Evolutionary conservation across 1,284 basidiomycete genomes (phyloP).

Genomic region (Cryptococcus sp.): DNA sequence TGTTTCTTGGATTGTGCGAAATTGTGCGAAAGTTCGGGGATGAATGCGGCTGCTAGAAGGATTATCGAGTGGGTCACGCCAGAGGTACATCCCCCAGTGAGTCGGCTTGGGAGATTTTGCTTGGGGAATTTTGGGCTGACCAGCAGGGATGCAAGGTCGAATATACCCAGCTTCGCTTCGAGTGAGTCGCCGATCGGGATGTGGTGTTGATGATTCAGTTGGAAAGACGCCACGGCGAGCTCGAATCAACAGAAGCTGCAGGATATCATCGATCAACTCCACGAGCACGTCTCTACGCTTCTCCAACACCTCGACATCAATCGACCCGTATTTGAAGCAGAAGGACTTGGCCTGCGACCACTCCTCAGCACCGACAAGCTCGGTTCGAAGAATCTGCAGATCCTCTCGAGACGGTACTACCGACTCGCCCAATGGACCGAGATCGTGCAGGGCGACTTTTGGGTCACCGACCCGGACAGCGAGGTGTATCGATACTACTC

Average conservation of each 20-base stretch:
- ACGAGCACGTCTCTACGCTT: constrained; percentile 18
- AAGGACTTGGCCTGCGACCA: constrained; percentile 24
- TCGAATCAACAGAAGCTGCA: constrained; percentile 12
- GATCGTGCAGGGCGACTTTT: constrained; percentile 22
- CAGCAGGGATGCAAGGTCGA: constrained; percentile 37
- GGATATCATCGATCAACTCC: constrained; percentile 14
- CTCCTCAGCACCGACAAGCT: constrained; percentile 4
- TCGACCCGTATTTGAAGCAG: constrained; percentile 10
- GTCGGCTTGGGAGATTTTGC: no score
- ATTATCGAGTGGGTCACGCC: constrained; percentile 26
- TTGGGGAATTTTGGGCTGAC: no score
- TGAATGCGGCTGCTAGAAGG: constrained; percentile 27
- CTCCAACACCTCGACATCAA: constrained; percentile 17
- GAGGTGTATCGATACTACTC: constrained; percentile 32
- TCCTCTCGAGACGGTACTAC: constrained; percentile 26
- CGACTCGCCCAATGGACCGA: constrained; percentile 37
- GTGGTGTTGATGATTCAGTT: constrained; percentile 9
- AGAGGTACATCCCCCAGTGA: constrained; percentile 20
- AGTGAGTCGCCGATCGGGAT: constrained; percentile 17
- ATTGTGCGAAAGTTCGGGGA: constrained; percentile 30
- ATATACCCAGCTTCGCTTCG: constrained; percentile 32
- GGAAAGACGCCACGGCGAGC: constrained; percentile 1
- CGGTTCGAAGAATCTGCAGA: constrained; percentile 5
- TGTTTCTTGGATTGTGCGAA: constrained; percentile 39
- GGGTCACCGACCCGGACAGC: constrained; percentile 27